Evolutionary conservation across 176 grass and related monocot genomes (phyloP).

Genomic region (Eleusine coracana): DNA sequence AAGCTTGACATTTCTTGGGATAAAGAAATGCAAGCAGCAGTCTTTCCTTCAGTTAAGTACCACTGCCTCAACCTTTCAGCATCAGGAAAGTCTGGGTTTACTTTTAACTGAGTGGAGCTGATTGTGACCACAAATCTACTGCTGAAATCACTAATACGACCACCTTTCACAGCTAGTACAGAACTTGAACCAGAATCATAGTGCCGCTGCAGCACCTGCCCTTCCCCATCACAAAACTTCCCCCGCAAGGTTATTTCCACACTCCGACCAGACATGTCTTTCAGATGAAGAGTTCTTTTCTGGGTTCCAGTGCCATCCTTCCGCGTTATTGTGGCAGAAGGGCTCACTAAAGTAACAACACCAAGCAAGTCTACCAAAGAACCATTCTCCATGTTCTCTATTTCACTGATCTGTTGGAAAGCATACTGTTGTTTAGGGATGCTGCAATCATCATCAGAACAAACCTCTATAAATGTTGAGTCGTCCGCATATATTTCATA

Average conservation of each 20-base stretch:
- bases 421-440: slow-evolving; percentile 71
- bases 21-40: slow-evolving; percentile 57
- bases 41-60: slow-evolving; percentile 78
- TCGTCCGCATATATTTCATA: slow-evolving; percentile 54
- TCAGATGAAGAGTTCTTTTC: slow-evolving; percentile 73
- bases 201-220: slow-evolving; percentile 59
- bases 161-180: slow-evolving; percentile 70
- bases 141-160: slow-evolving; percentile 31
- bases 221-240: slow-evolving; percentile 65
- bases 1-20: slow-evolving; percentile 49
- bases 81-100: slow-evolving; percentile 77
- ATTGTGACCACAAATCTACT: slow-evolving; percentile 57
- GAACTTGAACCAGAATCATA: slow-evolving; percentile 77
- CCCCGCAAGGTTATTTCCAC: slow-evolving; percentile 87
- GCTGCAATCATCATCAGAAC: slow-evolving; percentile 38
- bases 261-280: slow-evolving; percentile 78
- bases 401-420: slow-evolving; percentile 70
- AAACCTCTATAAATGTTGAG: slow-evolving; percentile 56
- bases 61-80: slow-evolving; percentile 65
- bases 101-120: slow-evolving; percentile 56
- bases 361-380: slow-evolving; percentile 81
- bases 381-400: slow-evolving; percentile 61
- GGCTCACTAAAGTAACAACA: slow-evolving; percentile 64
- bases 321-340: slow-evolving; percentile 54
- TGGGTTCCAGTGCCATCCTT: slow-evolving; percentile 66